Evolutionary conservation across 768 basidiomycete species (phyloP).

Genomic region (Sporobolomyces roseus): DNA sequence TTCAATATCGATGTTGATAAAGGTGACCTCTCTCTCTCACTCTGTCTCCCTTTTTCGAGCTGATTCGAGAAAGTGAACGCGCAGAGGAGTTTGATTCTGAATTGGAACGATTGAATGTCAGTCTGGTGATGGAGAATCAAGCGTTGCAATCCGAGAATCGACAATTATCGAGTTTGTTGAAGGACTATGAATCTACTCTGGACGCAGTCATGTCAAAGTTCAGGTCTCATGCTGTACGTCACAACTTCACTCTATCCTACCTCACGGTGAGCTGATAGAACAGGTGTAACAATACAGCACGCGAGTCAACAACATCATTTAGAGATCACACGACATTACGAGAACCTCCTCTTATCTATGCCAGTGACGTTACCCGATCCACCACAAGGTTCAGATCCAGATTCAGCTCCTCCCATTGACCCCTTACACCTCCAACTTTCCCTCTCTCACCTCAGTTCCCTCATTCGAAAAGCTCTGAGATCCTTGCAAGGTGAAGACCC

Average conservation of each 20-base stretch:
- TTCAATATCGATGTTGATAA: slow-evolving; percentile 83
- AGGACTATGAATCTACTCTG: slow-evolving; percentile 91
- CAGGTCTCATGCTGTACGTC: slow-evolving; percentile 76
- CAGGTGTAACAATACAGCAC: slow-evolving; percentile 54
- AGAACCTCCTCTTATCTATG: slow-evolving; percentile 59
- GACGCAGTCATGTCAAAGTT: slow-evolving; percentile 97
- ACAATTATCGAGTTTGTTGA: slow-evolving; percentile 77
- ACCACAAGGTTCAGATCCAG: slow-evolving; percentile 39
- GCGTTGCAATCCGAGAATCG: slow-evolving; percentile 89
- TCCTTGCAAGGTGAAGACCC: slow-evolving; percentile 44
- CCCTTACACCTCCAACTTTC: slow-evolving; percentile 33
- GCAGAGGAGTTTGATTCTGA: slow-evolving; percentile 82
- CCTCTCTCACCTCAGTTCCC: slow-evolving; percentile 39
- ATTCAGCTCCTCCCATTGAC: not conserved
- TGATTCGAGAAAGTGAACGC: not conserved
- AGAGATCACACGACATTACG: slow-evolving; percentile 83
- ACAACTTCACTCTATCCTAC: not conserved
- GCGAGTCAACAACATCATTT: slow-evolving; percentile 89
- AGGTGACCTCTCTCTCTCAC: slow-evolving; percentile 53
- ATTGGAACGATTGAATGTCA: slow-evolving; percentile 81
- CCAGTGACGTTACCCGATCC: not conserved
- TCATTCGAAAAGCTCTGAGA: slow-evolving; percentile 44
- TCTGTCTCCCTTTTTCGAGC: not conserved
- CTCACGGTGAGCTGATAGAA: not conserved
- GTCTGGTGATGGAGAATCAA: slow-evolving; percentile 90